phyloP scores from a whole-genome alignment of 352 stramenopile genomes.

The Phytophthora multivora region DNA sequence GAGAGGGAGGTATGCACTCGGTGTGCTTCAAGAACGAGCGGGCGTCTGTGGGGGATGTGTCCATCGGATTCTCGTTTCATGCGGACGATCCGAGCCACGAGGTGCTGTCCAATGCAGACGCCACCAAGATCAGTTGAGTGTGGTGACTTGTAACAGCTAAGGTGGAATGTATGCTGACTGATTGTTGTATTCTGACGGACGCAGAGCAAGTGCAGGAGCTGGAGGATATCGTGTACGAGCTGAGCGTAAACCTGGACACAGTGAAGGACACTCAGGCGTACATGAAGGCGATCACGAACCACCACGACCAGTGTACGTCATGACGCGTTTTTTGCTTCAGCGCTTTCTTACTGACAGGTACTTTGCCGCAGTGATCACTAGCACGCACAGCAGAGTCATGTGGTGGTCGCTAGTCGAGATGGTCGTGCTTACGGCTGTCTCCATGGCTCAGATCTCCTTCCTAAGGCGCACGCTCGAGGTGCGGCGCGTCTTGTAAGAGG shows the following conservation, averaged over 20 bases:
- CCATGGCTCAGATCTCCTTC: slow-evolving; percentile 85
- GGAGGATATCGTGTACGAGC: slow-evolving; percentile 87
- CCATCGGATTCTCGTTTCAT: slow-evolving; percentile 88
- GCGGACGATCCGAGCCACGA: slow-evolving; percentile 84
- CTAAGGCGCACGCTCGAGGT: slow-evolving; percentile 86
- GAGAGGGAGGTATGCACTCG: slow-evolving; percentile 59
- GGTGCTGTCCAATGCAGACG: slow-evolving; percentile 88
- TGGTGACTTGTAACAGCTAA: neutral
- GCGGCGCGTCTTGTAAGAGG: slow-evolving; percentile 73
- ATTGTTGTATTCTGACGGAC: neutral
- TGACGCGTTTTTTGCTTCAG: neutral
- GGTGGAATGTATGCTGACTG: neutral
- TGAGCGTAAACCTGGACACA: slow-evolving; percentile 84
- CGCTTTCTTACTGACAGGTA: neutral
- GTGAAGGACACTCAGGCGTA: slow-evolving; percentile 89
- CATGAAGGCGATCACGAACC: slow-evolving; percentile 87
- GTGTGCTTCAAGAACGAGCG: slow-evolving; percentile 81
- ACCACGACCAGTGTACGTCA: slow-evolving; percentile 71
- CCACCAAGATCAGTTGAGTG: slow-evolving; percentile 88
- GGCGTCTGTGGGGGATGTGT: slow-evolving; percentile 63
- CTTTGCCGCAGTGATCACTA: slow-evolving; percentile 68
- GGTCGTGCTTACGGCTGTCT: slow-evolving; percentile 66
- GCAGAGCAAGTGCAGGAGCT: slow-evolving; percentile 87
- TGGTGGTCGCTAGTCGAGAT: slow-evolving; percentile 86
- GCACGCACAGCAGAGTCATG: slow-evolving; percentile 82